A percentile compares a stretch with the other conserved stretches of the same genome.
Conservation (phyloP, 2,329 filamentous ascomycete species). For the Fusarium beomiforme region DNA sequence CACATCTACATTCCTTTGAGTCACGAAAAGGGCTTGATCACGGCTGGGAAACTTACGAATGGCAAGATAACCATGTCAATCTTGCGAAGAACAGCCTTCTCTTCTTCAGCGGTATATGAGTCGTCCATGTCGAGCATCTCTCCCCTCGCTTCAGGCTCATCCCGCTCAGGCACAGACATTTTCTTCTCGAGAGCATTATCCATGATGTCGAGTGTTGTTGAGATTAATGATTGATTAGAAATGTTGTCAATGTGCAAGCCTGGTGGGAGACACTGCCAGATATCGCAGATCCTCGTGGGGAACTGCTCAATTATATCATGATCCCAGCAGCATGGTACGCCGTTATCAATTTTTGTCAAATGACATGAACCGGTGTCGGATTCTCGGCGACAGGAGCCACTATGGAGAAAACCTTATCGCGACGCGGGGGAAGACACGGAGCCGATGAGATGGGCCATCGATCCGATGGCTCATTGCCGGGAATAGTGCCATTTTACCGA, state of each 20-base stretch:
- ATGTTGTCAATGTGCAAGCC: no score
- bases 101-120: not conserved
- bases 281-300: not conserved
- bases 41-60: not conserved
- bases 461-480: not conserved
- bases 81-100: not conserved
- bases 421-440: not conserved
- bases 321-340: not conserved
- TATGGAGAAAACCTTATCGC: not conserved
- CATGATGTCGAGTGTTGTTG: not conserved
- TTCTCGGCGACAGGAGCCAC: not conserved
- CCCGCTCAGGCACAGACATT: not conserved
- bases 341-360: not conserved
- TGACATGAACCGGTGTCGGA: not conserved
- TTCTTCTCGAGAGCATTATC: not conserved
- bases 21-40: not conserved
- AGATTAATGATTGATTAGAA: not conserved
- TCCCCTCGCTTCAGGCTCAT: not conserved
- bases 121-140: not conserved
- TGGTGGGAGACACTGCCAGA: no score
- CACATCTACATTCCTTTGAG: not conserved
- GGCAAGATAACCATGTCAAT: not conserved
- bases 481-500: not conserved
- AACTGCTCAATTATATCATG: not conserved
- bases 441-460: not conserved